A percentile compares a stretch with the other conserved stretches of the same genome.
Conservation (phyloP, 768 basidiomycete species). For the Boletus rubropictus region DNA sequence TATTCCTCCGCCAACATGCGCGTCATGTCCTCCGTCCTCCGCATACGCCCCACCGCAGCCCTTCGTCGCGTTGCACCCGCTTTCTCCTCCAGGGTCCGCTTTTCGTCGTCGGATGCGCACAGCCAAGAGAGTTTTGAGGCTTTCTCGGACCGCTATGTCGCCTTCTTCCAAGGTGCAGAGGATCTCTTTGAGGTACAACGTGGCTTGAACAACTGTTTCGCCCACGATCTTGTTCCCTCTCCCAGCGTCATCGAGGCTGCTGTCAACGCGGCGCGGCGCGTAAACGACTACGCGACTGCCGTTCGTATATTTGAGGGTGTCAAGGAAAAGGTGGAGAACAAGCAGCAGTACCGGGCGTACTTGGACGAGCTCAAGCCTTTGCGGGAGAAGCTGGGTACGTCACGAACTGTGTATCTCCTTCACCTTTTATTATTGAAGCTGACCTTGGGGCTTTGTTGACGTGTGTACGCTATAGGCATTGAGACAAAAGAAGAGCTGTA, state of each 20-base stretch:
- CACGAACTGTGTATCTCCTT: not conserved
- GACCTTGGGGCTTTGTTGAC: not conserved
- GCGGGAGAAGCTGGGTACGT: conserved; percentile 85
- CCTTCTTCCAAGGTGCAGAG: conserved; percentile 87
- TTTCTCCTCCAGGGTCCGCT: conserved; percentile 33
- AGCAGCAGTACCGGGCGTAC: conserved; percentile 90
- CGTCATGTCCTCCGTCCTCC: conserved; percentile 57
- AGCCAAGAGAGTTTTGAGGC: conserved; percentile 90
- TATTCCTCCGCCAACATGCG: conserved; percentile 41
- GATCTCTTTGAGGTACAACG: conserved; percentile 99
- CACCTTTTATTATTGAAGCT: conserved; percentile 1
- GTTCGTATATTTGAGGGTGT: conserved; percentile 95
- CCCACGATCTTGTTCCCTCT: conserved; percentile 92
- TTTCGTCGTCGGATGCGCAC: conserved; percentile 52
- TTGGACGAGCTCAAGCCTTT: conserved; percentile 84
- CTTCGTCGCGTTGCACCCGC: conserved; percentile 40
- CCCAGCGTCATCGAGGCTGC: conserved; percentile 82
- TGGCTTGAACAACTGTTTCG: conserved; percentile 99
- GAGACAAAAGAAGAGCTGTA: conserved; percentile 62
- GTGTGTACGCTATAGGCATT: conserved; percentile 38
- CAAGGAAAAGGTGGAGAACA: conserved; percentile 97
- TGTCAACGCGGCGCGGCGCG: conserved; percentile 78
- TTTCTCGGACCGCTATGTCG: conserved; percentile 90
- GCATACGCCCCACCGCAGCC: conserved; percentile 47
- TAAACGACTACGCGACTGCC: conserved; percentile 96